Percentiles rank a stretch among this genome's conserved stretches.
Evolutionary conservation across 257 asterid species (phyloP).

Genomic region (Solanum medicagineum): DNA sequence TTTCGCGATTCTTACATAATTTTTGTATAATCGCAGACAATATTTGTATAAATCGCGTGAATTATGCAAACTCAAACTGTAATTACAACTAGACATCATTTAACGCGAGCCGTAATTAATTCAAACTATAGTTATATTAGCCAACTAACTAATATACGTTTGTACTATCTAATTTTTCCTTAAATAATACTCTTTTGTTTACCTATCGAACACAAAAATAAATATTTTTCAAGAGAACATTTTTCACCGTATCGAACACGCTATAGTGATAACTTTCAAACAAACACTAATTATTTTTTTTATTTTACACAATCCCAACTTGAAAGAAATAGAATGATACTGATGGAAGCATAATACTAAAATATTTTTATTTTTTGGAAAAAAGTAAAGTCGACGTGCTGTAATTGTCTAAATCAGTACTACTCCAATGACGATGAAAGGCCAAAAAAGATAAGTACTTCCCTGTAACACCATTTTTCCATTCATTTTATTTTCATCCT

Average conservation of each 20-base stretch:
- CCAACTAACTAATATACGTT: no score
- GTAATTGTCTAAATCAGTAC: background rate
- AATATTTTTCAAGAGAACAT: no score
- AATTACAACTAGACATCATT: no score
- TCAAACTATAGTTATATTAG: no score
- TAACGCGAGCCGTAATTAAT: no score
- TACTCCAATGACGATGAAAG: background rate
- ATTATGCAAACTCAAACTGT: no score
- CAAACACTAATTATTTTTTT: background rate
- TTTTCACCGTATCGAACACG: background rate
- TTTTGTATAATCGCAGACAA: no score
- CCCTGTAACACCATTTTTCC: constrained; percentile 25
- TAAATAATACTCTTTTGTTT: no score
- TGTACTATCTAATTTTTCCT: no score
- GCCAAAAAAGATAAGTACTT: background rate
- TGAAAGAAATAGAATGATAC: background rate
- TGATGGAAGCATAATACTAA: background rate
- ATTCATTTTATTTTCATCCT: constrained; percentile 21
- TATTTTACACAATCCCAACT: background rate
- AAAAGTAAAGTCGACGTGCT: background rate
- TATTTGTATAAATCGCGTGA: no score
- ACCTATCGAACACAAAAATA: no score
- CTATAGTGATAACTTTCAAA: background rate
- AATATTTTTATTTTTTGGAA: background rate
- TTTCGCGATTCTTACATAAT: no score